Evolutionary conservation across 495 filamentous ascomycete genomes (phyloP).

Genomic region (Hypomontagnella submonticulosa): DNA sequence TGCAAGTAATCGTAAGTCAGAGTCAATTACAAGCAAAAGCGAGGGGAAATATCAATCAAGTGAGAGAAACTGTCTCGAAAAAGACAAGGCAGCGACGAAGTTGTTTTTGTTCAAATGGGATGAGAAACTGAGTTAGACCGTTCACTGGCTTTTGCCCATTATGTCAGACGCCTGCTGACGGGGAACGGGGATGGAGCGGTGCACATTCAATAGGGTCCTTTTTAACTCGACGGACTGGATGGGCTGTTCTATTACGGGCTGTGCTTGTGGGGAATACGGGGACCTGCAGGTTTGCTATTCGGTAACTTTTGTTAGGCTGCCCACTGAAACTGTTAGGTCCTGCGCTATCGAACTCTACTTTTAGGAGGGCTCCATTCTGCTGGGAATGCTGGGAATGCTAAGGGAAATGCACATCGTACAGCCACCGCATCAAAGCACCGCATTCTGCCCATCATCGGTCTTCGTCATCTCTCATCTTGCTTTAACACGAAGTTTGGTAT

Average conservation of each 20-base stretch:
- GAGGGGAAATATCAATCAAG: constrained; percentile 1
- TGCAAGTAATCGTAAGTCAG: background rate
- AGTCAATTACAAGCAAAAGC: constrained; percentile 8
- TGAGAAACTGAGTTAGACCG: constrained; percentile 30
- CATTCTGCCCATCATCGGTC: constrained; percentile 9
- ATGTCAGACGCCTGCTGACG: constrained; percentile 32
- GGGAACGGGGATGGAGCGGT: constrained; percentile 8
- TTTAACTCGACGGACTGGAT: constrained; percentile 4
- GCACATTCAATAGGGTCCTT: background rate
- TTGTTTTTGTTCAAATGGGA: constrained; percentile 26
- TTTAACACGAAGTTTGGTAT: constrained; percentile 28
- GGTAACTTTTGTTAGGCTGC: constrained; percentile 39
- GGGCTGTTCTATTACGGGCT: constrained; percentile 14
- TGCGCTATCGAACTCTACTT: constrained; percentile 28
- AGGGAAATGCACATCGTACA: constrained; percentile 18
- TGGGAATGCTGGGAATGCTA: constrained; percentile 1
- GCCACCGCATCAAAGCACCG: constrained; percentile 31
- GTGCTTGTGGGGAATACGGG: constrained; percentile 11
- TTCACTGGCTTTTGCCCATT: constrained; percentile 8
- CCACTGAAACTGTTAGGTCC: constrained; percentile 6
- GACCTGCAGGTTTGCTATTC: background rate
- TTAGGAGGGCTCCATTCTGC: constrained; percentile 13
- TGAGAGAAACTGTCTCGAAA: constrained; percentile 6
- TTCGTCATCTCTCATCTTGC: constrained; percentile 37
- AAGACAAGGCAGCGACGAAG: background rate